Evolutionary conservation across 352 stramenopile species (phyloP), one percentile per base, ranked within the genome.

Genomic region (Pythium sp.): DNA sequence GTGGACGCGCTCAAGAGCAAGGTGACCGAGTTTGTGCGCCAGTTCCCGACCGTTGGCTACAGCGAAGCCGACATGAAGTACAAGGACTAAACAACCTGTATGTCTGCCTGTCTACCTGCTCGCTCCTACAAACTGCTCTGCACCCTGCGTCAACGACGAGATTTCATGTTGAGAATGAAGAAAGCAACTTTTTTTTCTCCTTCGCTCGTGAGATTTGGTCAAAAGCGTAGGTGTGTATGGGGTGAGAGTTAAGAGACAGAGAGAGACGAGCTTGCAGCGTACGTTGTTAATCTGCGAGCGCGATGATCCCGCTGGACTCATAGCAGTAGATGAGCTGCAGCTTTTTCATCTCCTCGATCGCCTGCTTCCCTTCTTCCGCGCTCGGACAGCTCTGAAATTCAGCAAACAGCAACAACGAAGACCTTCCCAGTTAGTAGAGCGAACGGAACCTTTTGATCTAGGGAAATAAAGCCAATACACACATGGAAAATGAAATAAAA

Each of bases 11-110:
- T 98, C n/a, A 88, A 92, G 74, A 74, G 77, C 41, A 89, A 98
- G 53, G 97, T 99, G 26, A 94, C 82, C 47, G 80, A 84, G 28
- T 99, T 99, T 77, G 91, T 97, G 65, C 93, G 91, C 54, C 80
- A 91, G 62, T 99, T 99, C 84, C 97, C 97, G 8, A 98, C 94
- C 14, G 91, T 99, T 65, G 97, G 97, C 55, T 99, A 98, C 71
- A 88, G 96, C 65, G 92, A 98, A 67, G 79, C 88, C n/a, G 91
- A 97, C 71, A 95, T 95, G 88, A 89, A 89, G 75, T 95, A 95
- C 80, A 89, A 91, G 82, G 74, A 93, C 53, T 93, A 91, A 57
- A 55, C 3, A 62, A 24, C 57, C 57, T 24, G 36, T 15, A 4
- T 18, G 34, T 65, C 60, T 22, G 26, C 15, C 60, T 22, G 26